Conservation (phyloP, 352 stramenopile species). For the Globisporangium viniferum region DNA sequence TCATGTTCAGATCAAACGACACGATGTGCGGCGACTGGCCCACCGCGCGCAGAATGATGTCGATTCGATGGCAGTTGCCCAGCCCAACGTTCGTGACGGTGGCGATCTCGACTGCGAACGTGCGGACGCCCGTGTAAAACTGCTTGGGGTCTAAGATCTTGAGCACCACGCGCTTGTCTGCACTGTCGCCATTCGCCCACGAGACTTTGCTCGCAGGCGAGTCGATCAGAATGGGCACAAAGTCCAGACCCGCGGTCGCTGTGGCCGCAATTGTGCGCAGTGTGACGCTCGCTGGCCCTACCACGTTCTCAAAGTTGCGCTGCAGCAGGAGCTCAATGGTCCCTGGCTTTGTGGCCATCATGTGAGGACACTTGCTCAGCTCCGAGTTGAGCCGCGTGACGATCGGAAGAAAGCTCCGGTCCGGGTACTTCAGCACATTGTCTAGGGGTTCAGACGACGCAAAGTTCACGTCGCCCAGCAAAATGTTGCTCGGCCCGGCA, state of each 20-base stretch:
- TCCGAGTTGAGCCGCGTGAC: slow-evolving; percentile 50
- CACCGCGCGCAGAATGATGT: slow-evolving; percentile 36
- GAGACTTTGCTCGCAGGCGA: background rate
- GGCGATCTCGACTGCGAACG: slow-evolving; percentile 50
- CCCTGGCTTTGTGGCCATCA: slow-evolving; percentile 34
- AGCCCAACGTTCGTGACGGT: slow-evolving; percentile 38
- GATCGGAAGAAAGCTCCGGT: slow-evolving; percentile 48
- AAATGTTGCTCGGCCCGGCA: slow-evolving; percentile 33
- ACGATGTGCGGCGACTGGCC: slow-evolving; percentile 32
- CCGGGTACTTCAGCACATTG: slow-evolving; percentile 30
- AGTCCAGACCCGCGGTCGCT: slow-evolving; percentile 54
- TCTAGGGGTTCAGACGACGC: slow-evolving; percentile 27
- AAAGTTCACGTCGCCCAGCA: slow-evolving; percentile 55
- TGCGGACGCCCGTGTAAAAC: slow-evolving; percentile 37
- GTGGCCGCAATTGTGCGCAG: slow-evolving; percentile 47
- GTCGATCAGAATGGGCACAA: slow-evolving; percentile 24
- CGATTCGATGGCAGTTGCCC: slow-evolving; percentile 40
- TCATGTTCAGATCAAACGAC: slow-evolving; percentile 56
- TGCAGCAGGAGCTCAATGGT: slow-evolving; percentile 43
- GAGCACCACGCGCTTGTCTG: slow-evolving; percentile 38
- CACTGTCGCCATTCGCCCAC: slow-evolving; percentile 37
- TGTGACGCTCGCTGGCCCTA: slow-evolving; percentile 22
- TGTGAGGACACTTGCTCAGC: slow-evolving; percentile 42
- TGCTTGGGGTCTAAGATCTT: slow-evolving; percentile 32
- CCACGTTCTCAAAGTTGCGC: slow-evolving; percentile 41